phyloP scores from a whole-genome alignment of 805 yeast species.

The Wickerhamiella siamensis region DNA sequence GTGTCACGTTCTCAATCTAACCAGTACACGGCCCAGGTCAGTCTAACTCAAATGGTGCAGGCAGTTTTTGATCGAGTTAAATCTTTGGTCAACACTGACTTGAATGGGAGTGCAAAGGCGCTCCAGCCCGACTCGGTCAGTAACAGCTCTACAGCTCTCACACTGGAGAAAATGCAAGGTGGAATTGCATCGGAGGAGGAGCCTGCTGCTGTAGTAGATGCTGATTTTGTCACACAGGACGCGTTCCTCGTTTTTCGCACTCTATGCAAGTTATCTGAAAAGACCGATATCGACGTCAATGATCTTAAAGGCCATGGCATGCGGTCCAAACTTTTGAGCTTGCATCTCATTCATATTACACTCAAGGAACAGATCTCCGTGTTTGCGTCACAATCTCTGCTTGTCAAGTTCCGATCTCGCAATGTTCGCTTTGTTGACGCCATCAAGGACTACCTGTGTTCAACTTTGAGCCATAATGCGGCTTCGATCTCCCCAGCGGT shows the following conservation, averaged over 20 bases:
- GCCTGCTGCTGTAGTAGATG: constrained; percentile 35
- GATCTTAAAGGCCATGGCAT: constrained; percentile 75
- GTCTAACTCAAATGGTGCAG: constrained; percentile 77
- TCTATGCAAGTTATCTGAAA: constrained; percentile 83
- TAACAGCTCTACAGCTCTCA: constrained; percentile 10
- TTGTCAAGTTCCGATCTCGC: constrained; percentile 22
- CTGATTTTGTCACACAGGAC: constrained; percentile 66
- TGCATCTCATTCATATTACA: constrained; percentile 77
- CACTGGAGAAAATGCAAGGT: constrained; percentile 16
- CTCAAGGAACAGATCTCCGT: constrained; percentile 74
- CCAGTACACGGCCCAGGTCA: constrained; percentile 92
- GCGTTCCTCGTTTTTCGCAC: constrained; percentile 89
- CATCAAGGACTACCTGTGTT: constrained; percentile 68
- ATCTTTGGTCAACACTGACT: constrained; percentile 3
- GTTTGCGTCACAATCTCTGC: constrained; percentile 36
- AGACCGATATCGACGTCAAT: constrained; percentile 55
- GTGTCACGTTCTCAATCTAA: constrained; percentile 67
- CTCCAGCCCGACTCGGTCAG: not conserved
- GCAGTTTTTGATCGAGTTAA: constrained; percentile 67
- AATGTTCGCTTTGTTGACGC: constrained; percentile 57
- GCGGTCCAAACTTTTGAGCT: constrained; percentile 76
- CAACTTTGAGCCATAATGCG: constrained; percentile 77
- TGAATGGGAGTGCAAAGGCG: not conserved
- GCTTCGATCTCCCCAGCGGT: constrained; percentile 85
- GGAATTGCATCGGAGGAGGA: constrained; percentile 21